Conservation (phyloP, 208 protist genomes). For the Leishmania martiniquensis region DNA sequence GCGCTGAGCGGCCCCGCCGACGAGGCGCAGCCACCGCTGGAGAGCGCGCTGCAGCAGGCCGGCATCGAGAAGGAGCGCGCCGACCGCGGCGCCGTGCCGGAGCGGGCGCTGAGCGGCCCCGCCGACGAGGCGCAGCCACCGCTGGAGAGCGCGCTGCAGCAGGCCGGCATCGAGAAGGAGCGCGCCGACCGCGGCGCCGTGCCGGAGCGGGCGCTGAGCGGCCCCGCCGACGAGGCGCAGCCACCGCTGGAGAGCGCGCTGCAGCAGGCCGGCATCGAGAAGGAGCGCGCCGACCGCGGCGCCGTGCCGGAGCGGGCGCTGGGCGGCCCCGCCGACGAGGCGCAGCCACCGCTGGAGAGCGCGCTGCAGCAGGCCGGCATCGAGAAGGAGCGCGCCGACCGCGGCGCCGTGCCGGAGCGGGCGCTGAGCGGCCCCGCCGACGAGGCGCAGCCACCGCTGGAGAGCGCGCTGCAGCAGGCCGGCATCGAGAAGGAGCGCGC, state of each 20-base stretch:
- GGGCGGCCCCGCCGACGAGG: background rate
- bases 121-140: background rate
- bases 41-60: background rate
- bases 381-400: too few species aligned
- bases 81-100: background rate
- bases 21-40: background rate
- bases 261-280: background rate
- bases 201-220: background rate
- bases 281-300: background rate
- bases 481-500: too few species aligned
- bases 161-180: background rate
- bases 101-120: background rate
- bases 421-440: too few species aligned
- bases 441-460: too few species aligned
- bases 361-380: too few species aligned
- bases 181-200: background rate
- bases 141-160: background rate
- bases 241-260: background rate
- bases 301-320: background rate
- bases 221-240: background rate
- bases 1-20: background rate
- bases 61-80: background rate
- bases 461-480: too few species aligned
- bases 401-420: too few species aligned
- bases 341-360: background rate